A percentile compares a stretch with the other conserved stretches of the same genome.
Conservation (phyloP, 352 stramenopile species). For the Phytopythium mirpurense region DNA sequence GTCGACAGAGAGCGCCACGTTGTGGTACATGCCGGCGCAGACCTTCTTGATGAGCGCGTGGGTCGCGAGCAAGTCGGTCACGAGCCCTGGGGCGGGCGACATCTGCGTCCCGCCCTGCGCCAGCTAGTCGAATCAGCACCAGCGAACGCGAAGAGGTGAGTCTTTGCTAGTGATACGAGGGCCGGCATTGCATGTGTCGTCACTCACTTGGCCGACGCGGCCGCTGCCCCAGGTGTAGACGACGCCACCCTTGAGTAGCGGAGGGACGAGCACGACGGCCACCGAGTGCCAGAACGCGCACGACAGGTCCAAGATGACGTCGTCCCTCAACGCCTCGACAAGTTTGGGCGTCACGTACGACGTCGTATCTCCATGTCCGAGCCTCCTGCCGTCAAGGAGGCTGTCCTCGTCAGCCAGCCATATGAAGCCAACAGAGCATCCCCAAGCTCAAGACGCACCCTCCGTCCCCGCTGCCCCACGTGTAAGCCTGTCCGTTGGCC, state of each 20-base stretch:
- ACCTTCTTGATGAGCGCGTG: constrained; percentile 85
- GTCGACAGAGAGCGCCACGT: constrained; percentile 86
- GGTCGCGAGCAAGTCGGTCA: constrained; percentile 75
- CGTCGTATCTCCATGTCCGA: constrained; percentile 67
- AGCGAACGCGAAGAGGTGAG: no score
- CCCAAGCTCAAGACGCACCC: constrained; percentile 33
- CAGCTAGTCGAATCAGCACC: no score
- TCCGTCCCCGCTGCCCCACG: constrained; percentile 80
- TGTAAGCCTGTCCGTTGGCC: constrained; percentile 62
- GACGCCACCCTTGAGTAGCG: constrained; percentile 76
- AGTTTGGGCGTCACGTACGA: constrained; percentile 74
- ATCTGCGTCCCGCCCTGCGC: constrained; percentile 74
- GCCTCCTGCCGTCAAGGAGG: constrained; percentile 34
- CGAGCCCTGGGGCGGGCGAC: constrained; percentile 56
- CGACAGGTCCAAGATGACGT: constrained; percentile 75
- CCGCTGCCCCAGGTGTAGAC: constrained; percentile 93
- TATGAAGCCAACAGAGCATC: neutral
- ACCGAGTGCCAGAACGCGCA: constrained; percentile 88
- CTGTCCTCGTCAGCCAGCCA: neutral
- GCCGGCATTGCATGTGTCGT: no score
- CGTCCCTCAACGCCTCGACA: constrained; percentile 58
- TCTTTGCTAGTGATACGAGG: no score
- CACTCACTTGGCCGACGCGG: constrained; percentile 83
- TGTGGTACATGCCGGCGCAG: constrained; percentile 89
- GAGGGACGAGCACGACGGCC: constrained; percentile 84